Conservation (phyloP, 768 basidiomycete species). For the Boletus sp. region DNA sequence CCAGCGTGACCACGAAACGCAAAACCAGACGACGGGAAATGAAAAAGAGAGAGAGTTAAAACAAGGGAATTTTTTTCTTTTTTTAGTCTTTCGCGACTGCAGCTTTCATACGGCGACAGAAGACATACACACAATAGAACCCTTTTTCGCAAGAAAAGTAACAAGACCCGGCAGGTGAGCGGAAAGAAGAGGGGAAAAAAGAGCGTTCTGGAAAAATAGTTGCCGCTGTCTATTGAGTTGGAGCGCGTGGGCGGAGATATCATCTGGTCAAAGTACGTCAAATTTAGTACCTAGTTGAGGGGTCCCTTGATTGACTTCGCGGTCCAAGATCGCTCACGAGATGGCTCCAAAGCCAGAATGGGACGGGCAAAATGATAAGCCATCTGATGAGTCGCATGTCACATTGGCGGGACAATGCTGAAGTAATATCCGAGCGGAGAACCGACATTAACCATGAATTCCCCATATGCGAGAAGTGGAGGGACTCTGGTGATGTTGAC, state of each 20-base stretch:
- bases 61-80: background rate
- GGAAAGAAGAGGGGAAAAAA: background rate
- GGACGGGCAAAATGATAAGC: slow-evolving; percentile 9
- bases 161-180: background rate
- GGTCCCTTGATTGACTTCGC: background rate
- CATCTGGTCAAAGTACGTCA: background rate
- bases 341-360: background rate
- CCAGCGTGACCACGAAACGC: background rate
- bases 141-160: slow-evolving; percentile 1
- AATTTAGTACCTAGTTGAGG: background rate
- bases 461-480: slow-evolving; percentile 25
- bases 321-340: background rate
- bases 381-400: background rate
- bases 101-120: background rate
- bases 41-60: background rate
- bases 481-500: slow-evolving; percentile 21
- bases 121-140: slow-evolving; percentile 4
- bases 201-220: background rate
- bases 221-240: slow-evolving; percentile 5
- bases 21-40: background rate
- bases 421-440: background rate
- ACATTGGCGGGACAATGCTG: background rate
- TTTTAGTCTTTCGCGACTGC: background rate
- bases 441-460: slow-evolving; percentile 18
- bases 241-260: slow-evolving; percentile 2